A percentile compares a stretch with the other conserved stretches of the same genome.
These are phyloP conservation scores for Bothriochloa decipiens DNA, from an alignment of 176 grass and related monocot genomes.

Conservation along the genomic window DNA sequence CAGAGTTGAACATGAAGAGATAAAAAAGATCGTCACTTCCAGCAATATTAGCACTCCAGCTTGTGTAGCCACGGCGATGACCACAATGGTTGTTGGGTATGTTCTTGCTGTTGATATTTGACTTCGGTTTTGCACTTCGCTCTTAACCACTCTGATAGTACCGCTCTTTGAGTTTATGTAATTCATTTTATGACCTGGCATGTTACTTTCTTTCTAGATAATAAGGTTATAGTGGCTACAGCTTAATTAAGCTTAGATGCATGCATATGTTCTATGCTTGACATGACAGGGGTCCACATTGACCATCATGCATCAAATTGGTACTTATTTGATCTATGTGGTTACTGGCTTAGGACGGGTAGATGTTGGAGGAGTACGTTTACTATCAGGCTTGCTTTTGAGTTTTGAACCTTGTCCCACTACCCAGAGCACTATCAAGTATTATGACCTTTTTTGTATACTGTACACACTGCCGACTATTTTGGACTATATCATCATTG, in stretches of 20 bases:
- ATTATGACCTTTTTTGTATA: background rate
- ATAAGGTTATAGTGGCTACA: background rate
- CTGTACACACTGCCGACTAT: background rate
- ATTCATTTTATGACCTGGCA: background rate
- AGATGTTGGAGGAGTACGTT: background rate
- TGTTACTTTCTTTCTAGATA: conserved; percentile 5
- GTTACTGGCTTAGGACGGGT: background rate
- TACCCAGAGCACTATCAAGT: background rate
- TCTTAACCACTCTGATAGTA: background rate
- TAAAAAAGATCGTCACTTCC: conserved; percentile 84
- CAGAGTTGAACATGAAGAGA: conserved; percentile 73
- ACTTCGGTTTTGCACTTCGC: background rate
- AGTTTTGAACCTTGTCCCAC: background rate
- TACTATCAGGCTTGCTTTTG: background rate
- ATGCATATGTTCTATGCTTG: background rate
- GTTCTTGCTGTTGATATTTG: conserved; percentile 36
- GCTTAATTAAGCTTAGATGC: conserved; percentile 14
- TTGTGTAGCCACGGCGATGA: conserved; percentile 76
- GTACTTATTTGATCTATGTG: background rate
- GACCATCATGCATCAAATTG: background rate
- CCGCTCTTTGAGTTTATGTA: background rate
- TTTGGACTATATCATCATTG: background rate
- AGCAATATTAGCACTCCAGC: conserved; percentile 62
- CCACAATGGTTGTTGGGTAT: conserved; percentile 73
- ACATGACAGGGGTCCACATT: background rate